phyloP scores from a whole-genome alignment of 1,139 yeast genomes.

The Saccharomyces pastorianus region DNA sequence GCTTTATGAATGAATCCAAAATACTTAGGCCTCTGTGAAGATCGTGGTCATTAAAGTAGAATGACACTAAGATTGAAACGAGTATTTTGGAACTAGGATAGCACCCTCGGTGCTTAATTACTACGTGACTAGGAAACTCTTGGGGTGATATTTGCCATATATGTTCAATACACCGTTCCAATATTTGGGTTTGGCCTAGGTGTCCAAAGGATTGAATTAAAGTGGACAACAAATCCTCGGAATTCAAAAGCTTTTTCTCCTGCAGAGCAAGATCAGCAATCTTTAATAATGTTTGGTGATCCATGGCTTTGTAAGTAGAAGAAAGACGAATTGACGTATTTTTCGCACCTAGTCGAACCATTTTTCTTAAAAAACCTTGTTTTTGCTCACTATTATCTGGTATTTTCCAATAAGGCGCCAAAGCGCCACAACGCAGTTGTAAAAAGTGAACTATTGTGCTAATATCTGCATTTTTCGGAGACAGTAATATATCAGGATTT shows the following conservation, averaged over 20 bases:
- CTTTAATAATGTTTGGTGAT: slow-evolving; percentile 6
- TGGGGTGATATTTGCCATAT: slow-evolving; percentile 16
- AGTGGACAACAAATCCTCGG: slow-evolving; percentile 14
- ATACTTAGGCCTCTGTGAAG: slow-evolving; percentile 14
- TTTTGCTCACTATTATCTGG: background rate
- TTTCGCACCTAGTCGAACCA: slow-evolving; percentile 6
- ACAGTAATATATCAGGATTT: slow-evolving; percentile 6
- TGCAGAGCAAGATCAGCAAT: slow-evolving; percentile 11
- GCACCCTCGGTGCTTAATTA: background rate
- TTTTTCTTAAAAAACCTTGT: background rate
- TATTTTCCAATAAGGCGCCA: slow-evolving; percentile 1
- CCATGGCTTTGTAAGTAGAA: background rate
- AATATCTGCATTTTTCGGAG: slow-evolving; percentile 10
- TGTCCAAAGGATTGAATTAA: slow-evolving; percentile 23
- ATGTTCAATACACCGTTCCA: slow-evolving; percentile 14
- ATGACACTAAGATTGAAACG: slow-evolving; percentile 19
- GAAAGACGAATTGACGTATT: slow-evolving; percentile 1
- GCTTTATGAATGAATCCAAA: slow-evolving; percentile 15
- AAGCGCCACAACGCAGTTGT: slow-evolving; percentile 2
- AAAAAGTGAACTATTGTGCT: slow-evolving; percentile 14
- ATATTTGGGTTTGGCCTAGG: slow-evolving; percentile 13
- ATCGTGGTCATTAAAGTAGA: slow-evolving; percentile 12
- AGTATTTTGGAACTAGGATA: slow-evolving; percentile 17
- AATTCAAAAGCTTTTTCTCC: slow-evolving; percentile 4
- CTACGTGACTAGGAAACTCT: background rate